Conservation (phyloP, 345 rosid genomes). For the Leavenworthia alabamica region DNA sequence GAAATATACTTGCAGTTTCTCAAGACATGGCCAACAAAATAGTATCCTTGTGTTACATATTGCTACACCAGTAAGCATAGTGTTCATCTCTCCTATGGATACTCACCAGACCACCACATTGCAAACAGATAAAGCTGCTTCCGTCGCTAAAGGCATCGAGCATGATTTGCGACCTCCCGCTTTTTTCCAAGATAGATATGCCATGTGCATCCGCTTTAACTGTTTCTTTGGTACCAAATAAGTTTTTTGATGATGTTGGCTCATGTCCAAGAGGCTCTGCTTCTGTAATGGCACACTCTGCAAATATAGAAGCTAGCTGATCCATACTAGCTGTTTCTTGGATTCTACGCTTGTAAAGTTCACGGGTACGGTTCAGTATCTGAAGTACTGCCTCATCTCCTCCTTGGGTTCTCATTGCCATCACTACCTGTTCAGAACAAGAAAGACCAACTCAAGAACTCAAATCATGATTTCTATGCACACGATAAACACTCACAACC, state of each 20-base stretch:
- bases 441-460: background rate
- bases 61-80: conserved; percentile 77
- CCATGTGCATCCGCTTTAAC: conserved; percentile 37
- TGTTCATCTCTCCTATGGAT: conserved; percentile 83
- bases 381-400: conserved; percentile 75
- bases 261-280: conserved; percentile 49
- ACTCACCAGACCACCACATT: conserved; percentile 93
- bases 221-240: conserved; percentile 15
- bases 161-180: conserved; percentile 71
- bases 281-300: conserved; percentile 86
- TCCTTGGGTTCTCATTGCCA: conserved; percentile 64
- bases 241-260: conserved; percentile 18
- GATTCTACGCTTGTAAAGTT: conserved; percentile 47
- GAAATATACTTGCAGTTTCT: background rate
- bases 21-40: background rate
- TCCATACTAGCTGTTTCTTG: conserved; percentile 55
- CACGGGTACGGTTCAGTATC: conserved; percentile 63
- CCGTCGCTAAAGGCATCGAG: conserved; percentile 88
- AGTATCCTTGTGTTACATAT: conserved; percentile 24
- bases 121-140: conserved; percentile 87
- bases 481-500: background rate
- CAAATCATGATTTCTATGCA: conserved; percentile 2
- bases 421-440: conserved; percentile 56
- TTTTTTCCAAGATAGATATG: conserved; percentile 69
- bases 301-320: conserved; percentile 81